Base-by-base conservation (phyloP, 2,329 filamentous ascomycete species). In the Beauveria bassiana region DNA sequence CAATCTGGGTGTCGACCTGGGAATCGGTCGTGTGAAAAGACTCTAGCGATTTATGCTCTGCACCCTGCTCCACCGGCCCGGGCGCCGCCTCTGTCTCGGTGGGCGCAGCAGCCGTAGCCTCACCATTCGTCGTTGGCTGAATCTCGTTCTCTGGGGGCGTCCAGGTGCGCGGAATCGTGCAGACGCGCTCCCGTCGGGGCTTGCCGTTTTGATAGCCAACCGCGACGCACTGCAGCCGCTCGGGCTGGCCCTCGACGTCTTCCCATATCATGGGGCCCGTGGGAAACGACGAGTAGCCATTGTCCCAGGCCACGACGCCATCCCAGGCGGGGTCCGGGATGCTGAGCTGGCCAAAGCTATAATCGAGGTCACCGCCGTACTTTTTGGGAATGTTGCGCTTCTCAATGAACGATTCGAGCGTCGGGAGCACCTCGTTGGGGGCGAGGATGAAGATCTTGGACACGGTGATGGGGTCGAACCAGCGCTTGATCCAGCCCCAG, bases 391-490 rank as follows among this genome's bases (percentile, higher is more conserved):
- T 93, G 74, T 93, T 90, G 59, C 84, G 81, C 0, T 84, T 80
- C 59, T 96, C 89, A 71, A 98, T 91, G 75, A 93, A 97, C 60
- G 85, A 80, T 65, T 87, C 83, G 28, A 98, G 84, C 1, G 91
- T 93, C 18, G 87, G 78, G 67, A 87, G 83, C 59, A 96, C 88
- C 74, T 96, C 91, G 61, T 83, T 71, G 9, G 85, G 79, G 53
- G 81, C 81, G 60, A 98, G 84, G 68, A 98, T 95, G 74, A 96
- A 96, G 73, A 98, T 97, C 78, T 98, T 98, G 69, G 91, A 95
- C 3, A 92, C 90, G 40, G 93, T 97, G 64, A 92, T 91, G 7
- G 93, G 93, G 76, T 93, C 89, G 70, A 96, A 96, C 92, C 93
- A 96, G 70, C 89, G 88, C 81, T 96, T 96, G 76, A 96, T 84